Evolutionary conservation across 2,329 filamentous ascomycete genomes (phyloP).

Genomic region (Aspergillus sp.): DNA sequence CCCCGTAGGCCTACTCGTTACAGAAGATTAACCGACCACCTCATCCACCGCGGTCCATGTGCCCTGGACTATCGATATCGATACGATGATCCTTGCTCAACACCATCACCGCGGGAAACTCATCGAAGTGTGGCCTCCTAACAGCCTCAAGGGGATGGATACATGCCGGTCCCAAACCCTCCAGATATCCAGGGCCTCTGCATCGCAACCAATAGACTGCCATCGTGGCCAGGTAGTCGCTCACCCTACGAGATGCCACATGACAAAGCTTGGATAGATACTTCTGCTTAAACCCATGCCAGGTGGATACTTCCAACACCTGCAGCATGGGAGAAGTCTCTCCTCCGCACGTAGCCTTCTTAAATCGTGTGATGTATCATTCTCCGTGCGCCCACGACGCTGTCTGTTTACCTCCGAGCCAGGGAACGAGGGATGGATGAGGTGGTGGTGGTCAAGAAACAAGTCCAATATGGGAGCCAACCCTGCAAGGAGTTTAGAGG

Average conservation of each 20-base stretch:
- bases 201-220: neutral
- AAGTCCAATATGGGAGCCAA: conserved; percentile 1
- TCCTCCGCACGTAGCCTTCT: neutral
- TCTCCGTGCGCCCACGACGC: neutral
- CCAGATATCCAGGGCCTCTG: neutral
- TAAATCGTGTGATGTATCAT: conserved; percentile 5
- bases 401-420: neutral
- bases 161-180: neutral
- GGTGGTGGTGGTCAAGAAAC: neutral
- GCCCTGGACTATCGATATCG: neutral
- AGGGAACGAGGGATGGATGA: neutral
- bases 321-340: neutral
- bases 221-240: neutral
- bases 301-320: neutral
- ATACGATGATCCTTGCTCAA: conserved; percentile 1
- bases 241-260: neutral
- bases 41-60: neutral
- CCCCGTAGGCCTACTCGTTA: too few relatives aligned
- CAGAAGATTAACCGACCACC: neutral
- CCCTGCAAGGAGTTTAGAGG: conserved; percentile 28
- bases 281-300: too few relatives aligned
- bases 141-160: conserved; percentile 2
- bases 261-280: too few relatives aligned
- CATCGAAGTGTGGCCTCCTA: neutral
- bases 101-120: neutral